Evolutionary conservation across 2,329 filamentous ascomycete species (phyloP), one percentile per base, ranked within the genome.

Genomic region (Colletotrichum spinosum): DNA sequence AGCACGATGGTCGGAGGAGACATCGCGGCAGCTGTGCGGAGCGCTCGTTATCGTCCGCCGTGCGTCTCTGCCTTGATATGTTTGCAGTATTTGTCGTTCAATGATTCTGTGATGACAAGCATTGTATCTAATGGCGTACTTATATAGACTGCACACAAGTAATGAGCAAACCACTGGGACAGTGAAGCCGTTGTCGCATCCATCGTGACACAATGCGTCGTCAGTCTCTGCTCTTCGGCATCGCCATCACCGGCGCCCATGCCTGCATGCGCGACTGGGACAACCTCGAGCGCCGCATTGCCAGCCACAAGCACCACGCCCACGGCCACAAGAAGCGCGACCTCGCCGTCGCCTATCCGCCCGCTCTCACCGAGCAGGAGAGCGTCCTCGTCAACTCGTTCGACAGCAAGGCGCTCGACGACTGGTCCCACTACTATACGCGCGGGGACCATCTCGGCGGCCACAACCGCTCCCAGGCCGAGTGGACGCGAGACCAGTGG

Each of bases 401-500:
- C 4, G 62, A 65, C 17, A 62, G 38, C 33, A 65, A 52, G 34
- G 48, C 39, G 9, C n/a, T 65, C 4, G 57, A 65, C 37, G 44
- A 49, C 11, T 65, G 62, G 57, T 65, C 62, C 5, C 41, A 56
- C 37, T 65, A 65, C 5, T 65, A 65, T 38, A 62, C 62, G 3
- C 59, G 54, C 15, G 62, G 57, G 62, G 15, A 65, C 33, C 62
- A 65, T 39, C 52, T 65, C 38, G 57, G 62, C 33, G 62, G 62
- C 11, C 61, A 55, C 38, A 65, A 65, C 39, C 42, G 51, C 3
- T 55, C 44, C 34, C 37, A 42, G 42, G 61, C 61, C 6, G 61
- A 65, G 51, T 65, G 61, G 61, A 65, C 61, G 4, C 56, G 35
- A 17, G 42, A 60, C 15, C 58, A 65, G 15, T 65, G 61, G 61